A percentile compares a stretch with the other conserved stretches of the same genome.
Evolutionary conservation across 2,329 filamentous ascomycete species (phyloP).

Genomic region (Aspergillus sergii): DNA sequence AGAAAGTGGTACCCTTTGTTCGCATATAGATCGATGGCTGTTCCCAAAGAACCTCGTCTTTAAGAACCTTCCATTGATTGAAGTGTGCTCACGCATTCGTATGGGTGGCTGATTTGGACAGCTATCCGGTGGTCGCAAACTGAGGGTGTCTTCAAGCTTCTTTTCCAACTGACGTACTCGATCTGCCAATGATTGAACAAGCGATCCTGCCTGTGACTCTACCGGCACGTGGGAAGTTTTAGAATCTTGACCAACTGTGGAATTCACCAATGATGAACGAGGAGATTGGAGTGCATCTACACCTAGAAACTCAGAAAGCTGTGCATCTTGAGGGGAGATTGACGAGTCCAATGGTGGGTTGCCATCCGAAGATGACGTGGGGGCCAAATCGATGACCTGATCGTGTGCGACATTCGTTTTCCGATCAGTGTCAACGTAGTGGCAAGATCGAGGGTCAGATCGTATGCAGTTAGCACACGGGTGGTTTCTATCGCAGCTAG

Average conservation of each 20-base stretch:
- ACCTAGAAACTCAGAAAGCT: background rate
- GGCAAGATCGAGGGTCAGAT: constrained; percentile 57
- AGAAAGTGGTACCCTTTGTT: background rate
- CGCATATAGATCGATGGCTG: background rate
- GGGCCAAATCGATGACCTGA: background rate
- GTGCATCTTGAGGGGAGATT: background rate
- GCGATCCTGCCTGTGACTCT: background rate
- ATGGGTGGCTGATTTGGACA: background rate
- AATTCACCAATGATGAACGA: background rate
- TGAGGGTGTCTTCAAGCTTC: background rate
- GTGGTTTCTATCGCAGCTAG: constrained; percentile 72
- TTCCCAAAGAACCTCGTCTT: background rate
- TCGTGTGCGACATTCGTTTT: background rate
- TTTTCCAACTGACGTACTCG: background rate
- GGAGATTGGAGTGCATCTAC: background rate
- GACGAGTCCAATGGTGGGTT: background rate
- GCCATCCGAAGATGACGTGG: background rate
- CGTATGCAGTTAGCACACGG: constrained; percentile 72
- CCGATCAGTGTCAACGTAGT: background rate
- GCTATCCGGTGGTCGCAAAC: background rate
- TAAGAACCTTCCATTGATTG: background rate
- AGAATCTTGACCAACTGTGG: background rate
- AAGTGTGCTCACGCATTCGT: background rate
- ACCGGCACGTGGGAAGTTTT: background rate
- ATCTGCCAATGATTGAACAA: background rate